Base-by-base conservation (phyloP, 768 basidiomycete genomes). In the Lactarius sp. region DNA sequence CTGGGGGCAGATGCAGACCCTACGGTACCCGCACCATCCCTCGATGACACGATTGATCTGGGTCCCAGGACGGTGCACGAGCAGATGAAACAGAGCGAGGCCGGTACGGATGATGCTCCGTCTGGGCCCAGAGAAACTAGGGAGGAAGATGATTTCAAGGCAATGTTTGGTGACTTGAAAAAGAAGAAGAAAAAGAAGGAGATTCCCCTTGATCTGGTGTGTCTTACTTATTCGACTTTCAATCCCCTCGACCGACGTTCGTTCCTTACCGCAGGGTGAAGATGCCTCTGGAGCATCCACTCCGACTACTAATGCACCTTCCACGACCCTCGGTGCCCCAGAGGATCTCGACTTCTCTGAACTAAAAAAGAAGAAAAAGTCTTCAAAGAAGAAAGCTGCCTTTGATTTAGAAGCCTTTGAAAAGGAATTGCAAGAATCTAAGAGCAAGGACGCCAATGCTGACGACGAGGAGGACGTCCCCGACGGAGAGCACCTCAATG, bases 341-440 rank as follows among this genome's bases (percentile, higher is more conserved):
- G 92, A 90, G 65, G 94, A 94, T 69, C 81, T 95, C 62, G 92
- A 94, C 77, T 98, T 98, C 74, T 92, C 90, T 7, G 96, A 98
- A 73, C 81, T 98, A 74, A 97, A 98, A 80, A 96, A 94, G 81
- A 95, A 95, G 80, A 95, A 94, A 78, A 94, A 94, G 72, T 80
- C 82, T 36, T 77, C 82, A 64, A 87, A 87, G 77, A 96, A 95
- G 79, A 98, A 96, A 78, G 83, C 88, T 20, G 85, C 90, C 2
- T 86, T 90, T 57, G 92, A 94, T 73, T 78, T 96, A 70, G 93
- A 96, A 72, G 94, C 92, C 1, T 96, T 97, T 70, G 94, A 96
- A 80, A 94, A 92, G 75, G 92, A 94, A 75, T 78, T 96, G 49
- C 86, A 85, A 66, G 83, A 86, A 50, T 81, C 85, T 27, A 88